Percentiles rank a stretch among this genome's conserved stretches.
These are phyloP conservation scores for Trichosporon sp. DNA, from an alignment of 1,284 basidiomycete genomes.

Conservation along the genomic window DNA sequence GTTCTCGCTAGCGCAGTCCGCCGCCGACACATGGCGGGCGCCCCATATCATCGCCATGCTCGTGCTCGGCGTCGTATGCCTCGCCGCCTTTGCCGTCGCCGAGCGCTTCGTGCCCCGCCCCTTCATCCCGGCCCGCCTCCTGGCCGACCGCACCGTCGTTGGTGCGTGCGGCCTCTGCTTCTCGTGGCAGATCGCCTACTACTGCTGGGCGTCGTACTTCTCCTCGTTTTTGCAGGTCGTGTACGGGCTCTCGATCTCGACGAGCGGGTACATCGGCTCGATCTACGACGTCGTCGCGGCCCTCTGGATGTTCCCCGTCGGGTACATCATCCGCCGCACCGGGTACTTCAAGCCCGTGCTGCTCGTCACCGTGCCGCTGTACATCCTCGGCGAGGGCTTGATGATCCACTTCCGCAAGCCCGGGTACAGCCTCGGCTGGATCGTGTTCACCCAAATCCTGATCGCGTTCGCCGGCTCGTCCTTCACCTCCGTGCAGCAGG, in stretches of 20 bases:
- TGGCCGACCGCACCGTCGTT: slow-evolving; percentile 45
- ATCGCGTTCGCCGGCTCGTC: slow-evolving; percentile 48
- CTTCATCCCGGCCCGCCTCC: slow-evolving; percentile 45
- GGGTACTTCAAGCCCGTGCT: slow-evolving; percentile 47
- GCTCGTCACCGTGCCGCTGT: slow-evolving; percentile 38
- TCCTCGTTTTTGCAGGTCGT: slow-evolving; percentile 46
- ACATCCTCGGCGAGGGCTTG: slow-evolving; percentile 48
- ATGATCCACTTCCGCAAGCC: slow-evolving; percentile 49
- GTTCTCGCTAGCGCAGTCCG: slow-evolving; percentile 44
- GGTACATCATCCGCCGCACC: slow-evolving; percentile 42
- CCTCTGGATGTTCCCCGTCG: slow-evolving; percentile 42
- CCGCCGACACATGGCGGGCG: slow-evolving; percentile 33
- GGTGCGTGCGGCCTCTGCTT: slow-evolving; percentile 45
- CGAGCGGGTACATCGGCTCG: slow-evolving; percentile 47
- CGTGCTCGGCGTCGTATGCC: slow-evolving; percentile 44
- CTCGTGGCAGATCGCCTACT: slow-evolving; percentile 46
- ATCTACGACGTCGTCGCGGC: slow-evolving; percentile 48
- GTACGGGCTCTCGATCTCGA: slow-evolving; percentile 42
- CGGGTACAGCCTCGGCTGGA: slow-evolving; percentile 25
- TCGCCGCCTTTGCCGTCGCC: slow-evolving; percentile 44
- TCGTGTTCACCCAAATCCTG: slow-evolving; percentile 46
- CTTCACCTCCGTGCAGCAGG: slow-evolving; percentile 47
- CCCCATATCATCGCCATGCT: slow-evolving; percentile 48
- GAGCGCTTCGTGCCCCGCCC: slow-evolving; percentile 45
- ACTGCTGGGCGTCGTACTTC: slow-evolving; percentile 42